Percentiles rank a stretch among this genome's conserved stretches.
These are phyloP conservation scores for Sporisorium sorghi DNA, from an alignment of 1,284 basidiomycete genomes.

Conservation along the genomic window DNA sequence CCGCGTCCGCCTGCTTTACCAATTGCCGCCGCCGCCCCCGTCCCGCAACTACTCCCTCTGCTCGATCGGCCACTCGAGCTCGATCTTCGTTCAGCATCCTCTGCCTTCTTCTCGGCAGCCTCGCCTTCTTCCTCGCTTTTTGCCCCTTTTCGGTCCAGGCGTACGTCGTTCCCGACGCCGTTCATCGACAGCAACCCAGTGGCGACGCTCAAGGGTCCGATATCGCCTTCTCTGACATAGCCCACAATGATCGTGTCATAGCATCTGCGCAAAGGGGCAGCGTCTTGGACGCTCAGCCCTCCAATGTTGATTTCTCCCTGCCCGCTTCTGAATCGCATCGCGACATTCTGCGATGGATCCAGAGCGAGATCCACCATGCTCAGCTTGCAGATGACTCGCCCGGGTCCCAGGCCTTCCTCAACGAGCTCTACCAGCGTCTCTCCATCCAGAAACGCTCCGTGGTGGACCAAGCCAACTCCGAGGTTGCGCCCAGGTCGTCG, in stretches of 20 bases:
- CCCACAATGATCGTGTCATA: slow-evolving; percentile 47
- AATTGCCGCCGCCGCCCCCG: slow-evolving; percentile 23
- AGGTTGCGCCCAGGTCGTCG: slow-evolving; percentile 5
- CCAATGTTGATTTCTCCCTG: slow-evolving; percentile 5
- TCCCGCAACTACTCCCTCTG: background rate
- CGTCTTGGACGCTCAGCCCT: slow-evolving; percentile 17
- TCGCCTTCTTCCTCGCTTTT: slow-evolving; percentile 17
- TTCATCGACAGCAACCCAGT: slow-evolving; percentile 6
- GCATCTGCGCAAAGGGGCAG: slow-evolving; percentile 8
- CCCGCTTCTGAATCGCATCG: background rate
- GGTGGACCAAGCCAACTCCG: background rate
- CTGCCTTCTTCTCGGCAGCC: slow-evolving; percentile 16
- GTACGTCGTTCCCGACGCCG: slow-evolving; percentile 29
- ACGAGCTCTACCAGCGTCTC: slow-evolving; percentile 40
- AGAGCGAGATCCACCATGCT: slow-evolving; percentile 7
- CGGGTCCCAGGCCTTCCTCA: slow-evolving; percentile 26
- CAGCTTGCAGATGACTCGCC: background rate
- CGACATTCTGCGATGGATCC: slow-evolving; percentile 31
- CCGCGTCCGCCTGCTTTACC: slow-evolving; percentile 42
- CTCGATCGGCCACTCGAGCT: background rate
- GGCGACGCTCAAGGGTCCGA: slow-evolving; percentile 1
- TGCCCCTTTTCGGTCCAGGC: slow-evolving; percentile 22
- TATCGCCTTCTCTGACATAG: slow-evolving; percentile 20
- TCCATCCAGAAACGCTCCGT: slow-evolving; percentile 21
- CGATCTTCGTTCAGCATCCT: slow-evolving; percentile 10